Evolutionary conservation across 176 grass and related monocot genomes (phyloP), one percentile per base, ranked within the genome.

Genomic region (Guadua angustifolia): DNA sequence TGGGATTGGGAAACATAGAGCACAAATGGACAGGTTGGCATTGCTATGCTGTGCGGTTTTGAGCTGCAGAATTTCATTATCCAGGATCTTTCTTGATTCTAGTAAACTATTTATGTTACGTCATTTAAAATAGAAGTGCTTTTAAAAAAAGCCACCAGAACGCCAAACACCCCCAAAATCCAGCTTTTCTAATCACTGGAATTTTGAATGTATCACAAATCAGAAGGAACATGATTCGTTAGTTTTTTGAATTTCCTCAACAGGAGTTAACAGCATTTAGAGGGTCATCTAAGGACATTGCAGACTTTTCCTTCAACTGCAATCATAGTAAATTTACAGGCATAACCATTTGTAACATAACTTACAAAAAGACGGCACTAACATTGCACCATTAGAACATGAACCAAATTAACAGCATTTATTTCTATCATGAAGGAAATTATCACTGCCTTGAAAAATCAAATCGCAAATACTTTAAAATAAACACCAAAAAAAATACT

Each of bases 111-210:
- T 52, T n/a, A 38, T 66, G 60, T n/a, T 79, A 66, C 51, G 18
- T 26, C 45, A 36, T 33, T 66, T 79, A 79, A 79, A 33, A 78
- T 33, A 50, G 11, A 50, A 66, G 21, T 61, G 58, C 44, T 40
- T 69, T 52, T 12, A 24, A 25, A 39, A 39, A 16, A 52, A 55
- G 9, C 16, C 49, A 74, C 71, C 71, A 49, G 17, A 75, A 83
- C 18, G 24, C 14, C 53, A 49, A 49, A 45, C 56, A 83, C 56
- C 50, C 32, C 18, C 17, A n/a, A 21, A 63, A 15, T 11, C 45
- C 56, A 83, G 69, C 17, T 38, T 62, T 83, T 73, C 29, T 82
- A 83, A 83, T 62, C 56, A 22, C 42, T 60, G 67, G 26, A 72
- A n/a, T 35, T 50, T 67, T 80, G 32, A 38, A 26, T 74, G 33